Base-by-base conservation (phyloP, 148 eudicot species). In the Heliosperma pusillum region DNA sequence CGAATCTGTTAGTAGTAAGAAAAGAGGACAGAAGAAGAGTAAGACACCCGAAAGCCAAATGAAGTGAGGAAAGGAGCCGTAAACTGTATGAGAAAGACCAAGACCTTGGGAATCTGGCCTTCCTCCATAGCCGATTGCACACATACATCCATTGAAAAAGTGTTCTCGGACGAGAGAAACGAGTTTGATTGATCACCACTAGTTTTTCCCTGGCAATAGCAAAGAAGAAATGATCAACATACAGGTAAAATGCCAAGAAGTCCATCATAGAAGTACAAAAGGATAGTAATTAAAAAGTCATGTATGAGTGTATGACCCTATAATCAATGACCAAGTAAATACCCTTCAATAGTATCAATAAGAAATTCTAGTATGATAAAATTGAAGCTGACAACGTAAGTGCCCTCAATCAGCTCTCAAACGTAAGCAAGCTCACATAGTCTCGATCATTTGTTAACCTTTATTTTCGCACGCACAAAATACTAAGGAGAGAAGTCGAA, bases 21-120 rank as follows among this genome's bases (percentile, higher is more conserved):
- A 36, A 58, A 61, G 40, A 75, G 78, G 81, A 71, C 61, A 59
- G 75, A 71, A 68, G 78, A 79, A 27, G 61, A 47, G 65, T 64
- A 74, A 75, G 59, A 58, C 30, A 76, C 75, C 16, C 72, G 45
- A 63, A 24, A 21, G 62, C 30, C 0, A 3, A 64, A 12, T 64
- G 7, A 13, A 25, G 17, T 40, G 25, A 7, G 42, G 42, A 36
- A 66, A 56, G 50, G 78, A 10, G 77, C 44, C 67, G 25, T 27
- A 30, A 11, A 74, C 17, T 10, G 42, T 47, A 15, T 57, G 10
- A 53, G 47, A 61, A 64, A 50, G 75, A 63, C 11, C 63, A 67
- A 74, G 16, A 90, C 97, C 97, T 92, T 92, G 60, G 87, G 89
- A 68, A 88, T 78, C 69, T 76, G 79, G 76, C 87, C 86, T 74